Base-by-base conservation (phyloP, 2,329 filamentous ascomycete species). In the Ophiostoma australiae region DNA sequence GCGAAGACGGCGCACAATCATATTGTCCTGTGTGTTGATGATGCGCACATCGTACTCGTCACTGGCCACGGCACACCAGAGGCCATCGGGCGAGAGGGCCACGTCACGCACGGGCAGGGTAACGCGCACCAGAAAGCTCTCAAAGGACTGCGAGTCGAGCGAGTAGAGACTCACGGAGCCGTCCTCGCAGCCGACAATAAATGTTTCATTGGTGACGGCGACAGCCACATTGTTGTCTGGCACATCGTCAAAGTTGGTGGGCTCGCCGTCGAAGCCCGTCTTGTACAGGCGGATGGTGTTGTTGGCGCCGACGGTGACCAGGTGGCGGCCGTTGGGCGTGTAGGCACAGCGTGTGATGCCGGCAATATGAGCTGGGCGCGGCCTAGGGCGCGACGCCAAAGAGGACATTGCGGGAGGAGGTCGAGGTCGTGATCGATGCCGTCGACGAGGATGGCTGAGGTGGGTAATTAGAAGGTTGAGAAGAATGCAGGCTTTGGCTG, bases 51-150 rank as follows among this genome's bases (percentile, higher is more conserved):
- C 91, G 72, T 97, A 84, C 79, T 99, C 95, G 79, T 98, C 96
- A 84, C 94, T 97, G n/a, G 94, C 93, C 35, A 98, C 93, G 39
- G 95, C 95, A 74, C 90, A 92, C 94, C 93, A 98, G 76, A 91
- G 87, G 0, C 87, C 86, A 78, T 98, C 91, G 1, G 88, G 86
- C 2, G 93, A 94, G 17, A 99, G 83, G 4, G 92, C 89, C 70
- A 99, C 84, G 78, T 97, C 93, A 76, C 95, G 88, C 41, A 97
- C 88, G 0, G 95, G 92, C 2, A 97, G 83, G n/a, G 93, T 90
- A 72, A 90, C 92, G 74, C 95, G 89, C 35, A 93, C 86, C 69
- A 99, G 86, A 74, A 96, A 91, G 72, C 90, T 89, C 73, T 97
- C 92, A 80, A 96, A 92, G 37, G 84, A 80, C 76, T 90, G 89